Base-by-base conservation (phyloP, 306 rosid species). In the Quercus robur region DNA sequence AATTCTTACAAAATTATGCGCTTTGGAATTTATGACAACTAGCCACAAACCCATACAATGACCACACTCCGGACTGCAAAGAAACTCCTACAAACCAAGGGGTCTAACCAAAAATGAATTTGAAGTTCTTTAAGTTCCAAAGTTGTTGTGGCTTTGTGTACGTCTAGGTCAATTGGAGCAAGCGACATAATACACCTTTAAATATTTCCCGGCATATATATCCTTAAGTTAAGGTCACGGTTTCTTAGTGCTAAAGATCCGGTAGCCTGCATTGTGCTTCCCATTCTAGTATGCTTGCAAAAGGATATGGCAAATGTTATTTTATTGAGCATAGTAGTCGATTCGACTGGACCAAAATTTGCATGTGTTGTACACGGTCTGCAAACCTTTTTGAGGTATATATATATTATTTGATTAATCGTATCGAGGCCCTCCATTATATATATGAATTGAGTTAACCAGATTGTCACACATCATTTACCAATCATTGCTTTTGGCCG, bases 11-110 rank as follows among this genome's bases (percentile, higher is more conserved):
- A 38, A 38, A 6, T 38, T 38, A 38, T 6, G 44, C 2, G 2
- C 9, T 6, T 38, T 2, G 2, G 10, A 38, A 7, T 38, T 6
- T 1, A 6, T 38, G 2, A 38, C 10, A 7, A 38, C 3, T 38
- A 38, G 10, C 2, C 0, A 2, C 44, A 38, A 38, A 38, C 44
- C 9, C 44, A 38, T 96, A 94, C 26, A 96, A 94, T 56, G 98
- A 92, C 38, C 97, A 94, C 97, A 94, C 85, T 94, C 97, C 28
- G 88, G 89, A 87, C 90, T 67, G 89, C 83, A 19, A 94, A 92
- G 90, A 92, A 89, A 84, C 91, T 89, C 85, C 90, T 90, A 70
- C 90, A 92, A 74, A 82, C 85, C 81, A 88, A 67, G 56, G 87
- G 83, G 56, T 86, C 83, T 38, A 64, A 81, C 90, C 57, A 92